Evolutionary conservation across 192 early-diverging fungal species (phyloP).

Genomic region (Coemansia sp.): DNA sequence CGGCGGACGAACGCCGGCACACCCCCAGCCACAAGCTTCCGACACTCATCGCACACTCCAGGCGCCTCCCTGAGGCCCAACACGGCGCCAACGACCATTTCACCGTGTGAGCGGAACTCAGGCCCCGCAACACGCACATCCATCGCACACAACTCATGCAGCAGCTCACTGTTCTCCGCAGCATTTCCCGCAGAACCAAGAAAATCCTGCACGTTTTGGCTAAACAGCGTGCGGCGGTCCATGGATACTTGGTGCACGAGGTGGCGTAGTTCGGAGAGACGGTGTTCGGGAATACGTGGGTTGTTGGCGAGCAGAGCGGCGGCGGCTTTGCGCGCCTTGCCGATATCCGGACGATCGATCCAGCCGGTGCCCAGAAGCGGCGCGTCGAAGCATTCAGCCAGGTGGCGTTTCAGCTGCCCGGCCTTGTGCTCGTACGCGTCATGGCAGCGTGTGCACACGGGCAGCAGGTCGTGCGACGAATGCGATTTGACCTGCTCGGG

Average conservation of each 20-base stretch:
- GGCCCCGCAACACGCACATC: conserved; percentile 28
- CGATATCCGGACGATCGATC: conserved; percentile 33
- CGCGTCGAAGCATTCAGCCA: conserved; percentile 33
- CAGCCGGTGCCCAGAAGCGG: conserved; percentile 43
- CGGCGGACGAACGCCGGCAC: conserved; percentile 19
- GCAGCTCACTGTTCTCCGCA: background rate
- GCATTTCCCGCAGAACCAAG: background rate
- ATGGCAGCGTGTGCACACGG: conserved; percentile 35
- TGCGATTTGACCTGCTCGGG: conserved; percentile 35
- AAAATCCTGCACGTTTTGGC: background rate
- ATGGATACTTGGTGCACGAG: conserved; percentile 4
- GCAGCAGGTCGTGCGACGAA: conserved; percentile 47
- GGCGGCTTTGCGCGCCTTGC: conserved; percentile 24
- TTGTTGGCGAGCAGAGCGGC: conserved; percentile 22
- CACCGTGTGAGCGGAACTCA: conserved; percentile 37
- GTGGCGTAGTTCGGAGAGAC: conserved; percentile 5
- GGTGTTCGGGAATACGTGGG: conserved; percentile 17
- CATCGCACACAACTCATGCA: conserved; percentile 28
- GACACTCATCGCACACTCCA: conserved; percentile 22
- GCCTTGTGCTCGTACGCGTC: conserved; percentile 46
- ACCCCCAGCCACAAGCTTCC: conserved; percentile 11
- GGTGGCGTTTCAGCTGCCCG: conserved; percentile 20
- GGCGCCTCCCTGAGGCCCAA: background rate
- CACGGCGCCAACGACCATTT: conserved; percentile 26
- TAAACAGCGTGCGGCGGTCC: conserved; percentile 9